These are phyloP conservation scores for Suhomyces prunicola DNA, from an alignment of 805 yeast species.

Conservation along the genomic window DNA sequence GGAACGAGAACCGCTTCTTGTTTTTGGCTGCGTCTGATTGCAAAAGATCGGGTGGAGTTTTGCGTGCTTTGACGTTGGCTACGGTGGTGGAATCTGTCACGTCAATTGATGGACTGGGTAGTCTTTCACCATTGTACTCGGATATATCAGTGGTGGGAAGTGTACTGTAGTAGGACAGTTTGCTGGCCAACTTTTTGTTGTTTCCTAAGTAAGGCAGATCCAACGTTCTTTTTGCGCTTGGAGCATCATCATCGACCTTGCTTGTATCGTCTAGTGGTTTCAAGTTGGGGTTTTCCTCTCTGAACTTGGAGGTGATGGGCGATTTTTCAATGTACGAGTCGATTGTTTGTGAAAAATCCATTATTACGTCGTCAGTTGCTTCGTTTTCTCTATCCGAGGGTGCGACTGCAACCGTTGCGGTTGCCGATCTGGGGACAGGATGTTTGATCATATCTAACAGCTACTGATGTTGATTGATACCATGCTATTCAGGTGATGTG, in stretches of 20 bases:
- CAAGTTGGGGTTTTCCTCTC: constrained; percentile 27
- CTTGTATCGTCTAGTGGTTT: constrained; percentile 14
- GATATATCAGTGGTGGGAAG: constrained; percentile 7
- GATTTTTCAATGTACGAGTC: constrained; percentile 20
- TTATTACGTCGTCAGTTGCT: background rate
- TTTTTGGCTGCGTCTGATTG: constrained; percentile 2
- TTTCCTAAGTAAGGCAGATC: constrained; percentile 5
- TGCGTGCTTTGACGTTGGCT: background rate
- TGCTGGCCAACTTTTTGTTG: constrained; percentile 4
- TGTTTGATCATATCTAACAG: constrained; percentile 1
- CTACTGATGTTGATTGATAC: background rate
- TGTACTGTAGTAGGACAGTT: constrained; percentile 11
- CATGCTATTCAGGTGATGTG: background rate
- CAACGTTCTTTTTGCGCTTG: constrained; percentile 5
- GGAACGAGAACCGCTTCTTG: constrained; percentile 10
- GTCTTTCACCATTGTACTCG: constrained; percentile 7
- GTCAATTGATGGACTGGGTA: constrained; percentile 13
- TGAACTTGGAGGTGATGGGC: constrained; percentile 19
- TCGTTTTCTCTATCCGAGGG: background rate
- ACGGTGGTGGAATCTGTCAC: constrained; percentile 1
- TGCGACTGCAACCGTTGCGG: background rate
- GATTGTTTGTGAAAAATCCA: constrained; percentile 5
- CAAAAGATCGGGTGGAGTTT: background rate
- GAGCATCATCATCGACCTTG: background rate
- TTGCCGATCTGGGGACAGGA: background rate